Evolutionary conservation across 2,329 filamentous ascomycete species (phyloP), one percentile per base, ranked within the genome.

Genomic region (Paecilomyces sp.): DNA sequence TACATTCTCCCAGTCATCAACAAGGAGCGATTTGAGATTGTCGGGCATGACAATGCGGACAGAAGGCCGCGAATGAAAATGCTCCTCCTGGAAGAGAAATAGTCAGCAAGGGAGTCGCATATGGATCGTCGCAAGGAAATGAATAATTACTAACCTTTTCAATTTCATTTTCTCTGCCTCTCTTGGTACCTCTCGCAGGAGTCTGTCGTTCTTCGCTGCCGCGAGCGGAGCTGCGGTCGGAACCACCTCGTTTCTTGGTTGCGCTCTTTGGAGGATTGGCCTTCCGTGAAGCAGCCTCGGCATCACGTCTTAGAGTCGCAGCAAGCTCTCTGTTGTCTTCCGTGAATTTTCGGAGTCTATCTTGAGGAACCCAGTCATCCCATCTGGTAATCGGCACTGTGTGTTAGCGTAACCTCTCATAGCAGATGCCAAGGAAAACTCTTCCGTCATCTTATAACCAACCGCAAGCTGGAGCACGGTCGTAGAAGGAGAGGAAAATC

Each of bases 1-100:
- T 62, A 99, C 87, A 68, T 97, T 96, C 75, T 99, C 94, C 94
- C 94, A 99, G 74, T 99, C 94, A 72, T 99, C 94, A 24, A 99
- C 94, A 2, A 99, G 85, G 63, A 96, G 83, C 15, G 90, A 91
- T 79, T 97, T 97, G 65, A 99, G 82, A 65, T 89, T 86, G 71
- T 97, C 94, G 0, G 94, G 92, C 64, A 97, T 87, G 56, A 88
- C 83, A 51, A 99, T 84, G 67, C 91, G 90, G 68, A 99, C 88
- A 18, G 91, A 91, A 22, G 93, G 92, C 60, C 92, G 87, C 63
- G 84, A 83, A 70, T 92, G 86, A 72, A 96, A 99, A 3, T 83
- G 80, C 62, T 97, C 94, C 79, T 97, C 94, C 92, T 97, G 75
- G 60, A 47, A 15, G 11, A 9, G 8, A 33, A 22, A 56, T 22